Conservation (phyloP, 352 stramenopile genomes). For the Globisporangium carolinianum region DNA sequence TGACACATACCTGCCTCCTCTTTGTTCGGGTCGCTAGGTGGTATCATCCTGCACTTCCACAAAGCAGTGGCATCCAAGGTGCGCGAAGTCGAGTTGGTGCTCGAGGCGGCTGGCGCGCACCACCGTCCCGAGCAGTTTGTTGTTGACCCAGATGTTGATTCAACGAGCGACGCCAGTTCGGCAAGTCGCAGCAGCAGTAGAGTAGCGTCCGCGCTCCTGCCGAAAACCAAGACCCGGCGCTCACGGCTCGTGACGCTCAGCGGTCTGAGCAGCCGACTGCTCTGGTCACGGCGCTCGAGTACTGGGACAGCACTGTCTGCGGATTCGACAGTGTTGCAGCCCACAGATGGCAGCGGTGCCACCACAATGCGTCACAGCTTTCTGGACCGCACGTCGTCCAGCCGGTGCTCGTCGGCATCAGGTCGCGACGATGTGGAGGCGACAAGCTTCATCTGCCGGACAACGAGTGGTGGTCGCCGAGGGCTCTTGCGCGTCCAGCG, state of each 20-base stretch:
- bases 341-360: background rate
- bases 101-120: slow-evolving; percentile 38
- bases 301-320: background rate
- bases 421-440: slow-evolving; percentile 9
- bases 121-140: slow-evolving; percentile 15
- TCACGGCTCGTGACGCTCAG: slow-evolving; percentile 14
- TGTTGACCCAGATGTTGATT: background rate
- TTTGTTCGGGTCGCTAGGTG: slow-evolving; percentile 23
- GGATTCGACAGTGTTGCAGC: slow-evolving; percentile 1
- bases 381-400: background rate
- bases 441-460: slow-evolving; percentile 24
- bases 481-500: slow-evolving; percentile 22
- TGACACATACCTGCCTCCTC: background rate
- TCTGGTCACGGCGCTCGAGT: slow-evolving; percentile 6
- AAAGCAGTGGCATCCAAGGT: slow-evolving; percentile 33
- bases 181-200: background rate
- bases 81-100: slow-evolving; percentile 43
- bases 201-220: background rate
- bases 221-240: slow-evolving; percentile 2
- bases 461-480: slow-evolving; percentile 12
- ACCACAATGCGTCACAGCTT: slow-evolving; percentile 15
- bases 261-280: slow-evolving; percentile 7
- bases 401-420: background rate
- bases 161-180: too few species aligned
- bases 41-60: slow-evolving; percentile 72